These are phyloP conservation scores for Coffea eugenioides DNA, from an alignment of 257 asterid species.

Conservation along the genomic window DNA sequence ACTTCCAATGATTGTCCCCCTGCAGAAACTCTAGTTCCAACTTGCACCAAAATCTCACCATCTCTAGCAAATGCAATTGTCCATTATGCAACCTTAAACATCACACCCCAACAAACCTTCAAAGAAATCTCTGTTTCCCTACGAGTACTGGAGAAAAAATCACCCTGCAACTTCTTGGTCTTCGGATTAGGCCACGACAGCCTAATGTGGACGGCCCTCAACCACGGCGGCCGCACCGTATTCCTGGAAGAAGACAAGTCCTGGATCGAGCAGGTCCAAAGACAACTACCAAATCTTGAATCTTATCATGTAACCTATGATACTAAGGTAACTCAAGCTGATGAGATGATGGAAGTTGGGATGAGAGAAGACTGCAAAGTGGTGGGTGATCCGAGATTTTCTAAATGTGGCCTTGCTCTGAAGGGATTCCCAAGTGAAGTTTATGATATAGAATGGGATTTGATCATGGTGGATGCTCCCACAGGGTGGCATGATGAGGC, in stretches of 20 bases:
- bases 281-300: slow-evolving; percentile 53
- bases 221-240: slow-evolving; percentile 75
- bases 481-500: slow-evolving; percentile 76
- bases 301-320: slow-evolving; percentile 67
- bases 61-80: slow-evolving; percentile 65
- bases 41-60: slow-evolving; percentile 65
- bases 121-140: slow-evolving; percentile 71
- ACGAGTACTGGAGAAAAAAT: slow-evolving; percentile 52
- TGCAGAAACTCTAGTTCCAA: slow-evolving; percentile 14
- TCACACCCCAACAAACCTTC: slow-evolving; percentile 85
- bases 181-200: slow-evolving; percentile 88
- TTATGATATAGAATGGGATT: slow-evolving; percentile 76
- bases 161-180: slow-evolving; percentile 81
- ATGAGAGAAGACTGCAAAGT: slow-evolving; percentile 45
- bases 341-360: slow-evolving; percentile 54
- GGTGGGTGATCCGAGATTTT: slow-evolving; percentile 69
- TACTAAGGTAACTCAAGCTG: slow-evolving; percentile 68
- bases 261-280: slow-evolving; percentile 64
- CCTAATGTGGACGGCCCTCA: slow-evolving; percentile 88
- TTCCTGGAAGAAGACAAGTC: slow-evolving; percentile 78
- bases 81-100: slow-evolving; percentile 75
- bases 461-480: slow-evolving; percentile 94
- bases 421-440: slow-evolving; percentile 57
- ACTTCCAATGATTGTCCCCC: background rate
- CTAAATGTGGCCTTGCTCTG: slow-evolving; percentile 60